phyloP scores from a whole-genome alignment of 225 moss, liverwort and hornwort species.

The Pseudisothecium myosuroides region DNA sequence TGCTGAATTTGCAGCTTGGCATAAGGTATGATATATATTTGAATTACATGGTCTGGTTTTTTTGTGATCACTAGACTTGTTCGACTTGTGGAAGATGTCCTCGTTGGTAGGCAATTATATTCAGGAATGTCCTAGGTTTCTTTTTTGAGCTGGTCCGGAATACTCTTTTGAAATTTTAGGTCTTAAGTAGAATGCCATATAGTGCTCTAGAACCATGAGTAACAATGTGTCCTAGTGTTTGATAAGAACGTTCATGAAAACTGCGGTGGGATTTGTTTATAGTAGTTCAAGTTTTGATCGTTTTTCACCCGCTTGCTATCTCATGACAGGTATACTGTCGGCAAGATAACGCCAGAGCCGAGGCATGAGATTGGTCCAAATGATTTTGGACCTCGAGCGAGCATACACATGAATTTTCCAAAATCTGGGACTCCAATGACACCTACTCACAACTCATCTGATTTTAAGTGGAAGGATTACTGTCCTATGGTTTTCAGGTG shows the following conservation, averaged over 20 bases:
- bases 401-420: conserved; percentile 90
- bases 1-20: conserved; percentile 98
- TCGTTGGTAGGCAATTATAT: background rate
- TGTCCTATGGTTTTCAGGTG: conserved; percentile 99
- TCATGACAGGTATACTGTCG: conserved; percentile 78
- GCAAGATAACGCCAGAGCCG: conserved; percentile 86
- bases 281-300: background rate
- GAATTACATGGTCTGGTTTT: background rate
- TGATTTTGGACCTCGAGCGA: conserved; percentile 82
- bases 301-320: background rate
- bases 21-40: conserved; percentile 48
- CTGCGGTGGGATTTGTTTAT: background rate
- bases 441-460: conserved; percentile 82
- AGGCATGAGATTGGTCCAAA: conserved; percentile 67
- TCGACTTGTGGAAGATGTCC: background rate
- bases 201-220: background rate
- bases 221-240: background rate
- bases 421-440: conserved; percentile 77
- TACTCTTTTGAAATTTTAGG: background rate
- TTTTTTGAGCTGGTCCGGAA: background rate
- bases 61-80: background rate
- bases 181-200: background rate
- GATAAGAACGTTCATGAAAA: background rate
- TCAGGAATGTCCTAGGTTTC: background rate
- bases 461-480: conserved; percentile 99